A percentile compares a stretch with the other conserved stretches of the same genome.
Conservation (phyloP, 2,329 filamentous ascomycete species). For the Zalaria obscura region DNA sequence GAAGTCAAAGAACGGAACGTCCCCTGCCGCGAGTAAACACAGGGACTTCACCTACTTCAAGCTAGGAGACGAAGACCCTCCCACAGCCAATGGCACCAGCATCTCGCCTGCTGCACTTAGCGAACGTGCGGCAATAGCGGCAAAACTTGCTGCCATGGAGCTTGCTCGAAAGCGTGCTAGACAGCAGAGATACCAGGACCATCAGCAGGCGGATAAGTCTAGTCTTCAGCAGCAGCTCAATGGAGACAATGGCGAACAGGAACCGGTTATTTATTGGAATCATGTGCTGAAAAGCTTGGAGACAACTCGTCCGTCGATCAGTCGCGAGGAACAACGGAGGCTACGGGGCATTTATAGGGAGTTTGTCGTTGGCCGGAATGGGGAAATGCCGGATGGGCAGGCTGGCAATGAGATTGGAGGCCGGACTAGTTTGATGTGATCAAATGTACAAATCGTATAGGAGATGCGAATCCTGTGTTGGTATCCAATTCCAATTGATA, state of each 20-base stretch:
- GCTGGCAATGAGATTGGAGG: constrained; percentile 86
- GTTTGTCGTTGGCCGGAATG: constrained; percentile 83
- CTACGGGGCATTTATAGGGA: constrained; percentile 76
- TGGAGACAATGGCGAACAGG: constrained; percentile 27
- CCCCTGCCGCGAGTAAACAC: constrained; percentile 9
- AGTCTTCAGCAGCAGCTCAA: not conserved
- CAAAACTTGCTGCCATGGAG: constrained; percentile 74
- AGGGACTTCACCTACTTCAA: constrained; percentile 68
- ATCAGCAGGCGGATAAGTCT: not conserved
- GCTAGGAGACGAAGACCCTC: constrained; percentile 46
- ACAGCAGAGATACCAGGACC: constrained; percentile 27
- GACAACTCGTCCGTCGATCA: constrained; percentile 71
- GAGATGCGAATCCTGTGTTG: too few relatives aligned
- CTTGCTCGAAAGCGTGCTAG: constrained; percentile 51
- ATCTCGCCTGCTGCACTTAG: constrained; percentile 41
- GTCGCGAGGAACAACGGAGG: constrained; percentile 57
- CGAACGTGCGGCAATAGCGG: constrained; percentile 62
- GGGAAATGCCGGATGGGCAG: constrained; percentile 89
- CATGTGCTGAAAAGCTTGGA: constrained; percentile 68
- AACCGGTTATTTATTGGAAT: constrained; percentile 72
- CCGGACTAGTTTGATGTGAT: constrained; percentile 78
- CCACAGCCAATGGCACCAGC: constrained; percentile 25
- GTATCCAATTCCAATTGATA: too few relatives aligned
- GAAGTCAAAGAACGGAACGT: constrained; percentile 17
- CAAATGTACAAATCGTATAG: not conserved